These are phyloP conservation scores for Taiozyma onychis DNA, from an alignment of 1,139 yeast species.

Conservation along the genomic window DNA sequence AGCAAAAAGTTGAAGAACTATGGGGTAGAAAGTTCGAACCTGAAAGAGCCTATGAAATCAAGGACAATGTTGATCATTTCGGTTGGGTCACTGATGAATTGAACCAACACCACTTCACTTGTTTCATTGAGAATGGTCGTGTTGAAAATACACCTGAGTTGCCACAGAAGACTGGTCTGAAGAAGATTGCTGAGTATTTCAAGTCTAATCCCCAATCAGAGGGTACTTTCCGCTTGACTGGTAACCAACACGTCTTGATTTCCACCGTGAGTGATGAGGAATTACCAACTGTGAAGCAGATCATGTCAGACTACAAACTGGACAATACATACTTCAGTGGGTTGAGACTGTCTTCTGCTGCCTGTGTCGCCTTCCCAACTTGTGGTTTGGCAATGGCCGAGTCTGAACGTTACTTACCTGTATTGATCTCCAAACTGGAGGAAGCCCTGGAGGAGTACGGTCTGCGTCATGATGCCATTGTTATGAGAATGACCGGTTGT, in stretches of 20 bases:
- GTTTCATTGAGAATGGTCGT: conserved; percentile 95
- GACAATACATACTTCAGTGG: conserved; percentile 84
- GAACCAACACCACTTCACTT: conserved; percentile 85
- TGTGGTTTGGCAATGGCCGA: conserved; percentile 99
- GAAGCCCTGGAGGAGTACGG: conserved; percentile 85
- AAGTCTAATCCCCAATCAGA: conserved; percentile 32
- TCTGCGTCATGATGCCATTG: conserved; percentile 88
- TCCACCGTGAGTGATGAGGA: conserved; percentile 70
- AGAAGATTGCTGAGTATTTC: conserved; percentile 69
- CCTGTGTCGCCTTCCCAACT: conserved; percentile 98
- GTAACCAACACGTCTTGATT: conserved; percentile 87
- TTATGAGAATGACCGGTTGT: conserved; percentile 99
- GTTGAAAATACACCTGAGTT: conserved; percentile 87
- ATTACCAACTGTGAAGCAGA: conserved; percentile 51
- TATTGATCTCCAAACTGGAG: conserved; percentile 74
- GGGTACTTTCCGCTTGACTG: conserved; percentile 91
- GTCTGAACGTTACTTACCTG: conserved; percentile 91
- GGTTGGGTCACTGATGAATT: conserved; percentile 94
- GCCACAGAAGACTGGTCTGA: conserved; percentile 86
- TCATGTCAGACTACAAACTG: conserved; percentile 69
- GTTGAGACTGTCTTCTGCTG: conserved; percentile 84
- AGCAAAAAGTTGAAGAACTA: conserved; percentile 73
- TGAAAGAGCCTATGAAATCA: conserved; percentile 68
- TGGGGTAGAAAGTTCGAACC: conserved; percentile 73
- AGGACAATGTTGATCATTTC: conserved; percentile 83